These are phyloP conservation scores for Reticulascus tulasneorum DNA, from an alignment of 2,329 filamentous ascomycete species.

Conservation along the genomic window DNA sequence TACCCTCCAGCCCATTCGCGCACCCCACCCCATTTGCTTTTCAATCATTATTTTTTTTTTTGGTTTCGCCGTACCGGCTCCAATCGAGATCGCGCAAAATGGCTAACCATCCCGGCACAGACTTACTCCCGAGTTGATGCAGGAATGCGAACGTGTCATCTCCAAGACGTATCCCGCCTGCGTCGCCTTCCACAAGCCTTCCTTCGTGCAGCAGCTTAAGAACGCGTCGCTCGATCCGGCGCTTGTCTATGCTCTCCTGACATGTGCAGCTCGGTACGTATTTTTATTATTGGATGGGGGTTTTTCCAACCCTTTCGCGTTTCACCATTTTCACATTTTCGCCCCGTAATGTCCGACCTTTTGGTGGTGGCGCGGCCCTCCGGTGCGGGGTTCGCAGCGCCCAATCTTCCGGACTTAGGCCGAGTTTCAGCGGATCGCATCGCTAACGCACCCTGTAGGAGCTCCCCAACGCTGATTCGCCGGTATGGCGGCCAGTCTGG, in stretches of 20 bases:
- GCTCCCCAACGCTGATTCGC: slow-evolving; percentile 52
- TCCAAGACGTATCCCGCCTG: slow-evolving; percentile 58
- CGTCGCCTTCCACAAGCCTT: slow-evolving; percentile 60
- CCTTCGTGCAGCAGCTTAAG: slow-evolving; percentile 58
- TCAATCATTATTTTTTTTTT: too few relatives aligned
- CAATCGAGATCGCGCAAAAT: slow-evolving; percentile 1
- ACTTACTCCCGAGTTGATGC: slow-evolving; percentile 53
- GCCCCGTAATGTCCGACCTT: slow-evolving; percentile 16
- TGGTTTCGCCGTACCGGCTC: slow-evolving; percentile 1
- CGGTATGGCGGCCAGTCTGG: slow-evolving; percentile 52
- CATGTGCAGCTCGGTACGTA: slow-evolving; percentile 54
- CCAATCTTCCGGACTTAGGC: slow-evolving; percentile 10
- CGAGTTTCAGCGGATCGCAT: background rate
- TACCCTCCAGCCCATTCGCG: slow-evolving; percentile 7
- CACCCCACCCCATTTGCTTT: too few relatives aligned
- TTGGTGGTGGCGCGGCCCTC: slow-evolving; percentile 13
- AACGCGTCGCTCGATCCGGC: slow-evolving; percentile 50
- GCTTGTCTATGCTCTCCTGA: slow-evolving; percentile 55
- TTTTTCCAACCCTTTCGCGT: background rate
- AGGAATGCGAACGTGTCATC: slow-evolving; percentile 58
- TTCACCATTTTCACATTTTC: slow-evolving; percentile 13
- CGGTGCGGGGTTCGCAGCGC: slow-evolving; percentile 9
- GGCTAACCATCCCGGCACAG: slow-evolving; percentile 20
- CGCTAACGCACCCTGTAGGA: slow-evolving; percentile 31
- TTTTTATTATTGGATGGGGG: slow-evolving; percentile 7